A percentile compares a stretch with the other conserved stretches of the same genome.
Conservation (phyloP, 2,329 filamentous ascomycete genomes). For the Uncinocarpus reesii region DNA sequence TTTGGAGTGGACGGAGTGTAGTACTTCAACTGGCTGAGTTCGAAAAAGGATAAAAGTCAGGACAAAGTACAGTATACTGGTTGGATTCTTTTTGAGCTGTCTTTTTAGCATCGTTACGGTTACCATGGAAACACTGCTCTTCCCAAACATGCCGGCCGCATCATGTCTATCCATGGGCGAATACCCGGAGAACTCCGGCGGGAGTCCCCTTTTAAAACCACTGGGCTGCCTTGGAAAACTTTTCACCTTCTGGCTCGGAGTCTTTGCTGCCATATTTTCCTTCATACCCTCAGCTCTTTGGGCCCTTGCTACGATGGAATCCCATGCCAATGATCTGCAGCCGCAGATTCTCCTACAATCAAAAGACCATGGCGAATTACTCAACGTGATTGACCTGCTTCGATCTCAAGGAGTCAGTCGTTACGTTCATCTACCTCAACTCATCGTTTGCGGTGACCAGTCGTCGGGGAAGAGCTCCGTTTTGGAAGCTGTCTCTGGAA, state of each 20-base stretch:
- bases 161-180: no score
- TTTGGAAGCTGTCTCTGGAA: conserved; percentile 24
- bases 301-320: neutral
- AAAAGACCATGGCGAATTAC: conserved; percentile 38
- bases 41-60: no score
- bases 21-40: no score
- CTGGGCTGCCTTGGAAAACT: no score
- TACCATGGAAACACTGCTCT: no score
- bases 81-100: no score
- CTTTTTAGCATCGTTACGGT: no score
- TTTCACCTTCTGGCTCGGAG: neutral
- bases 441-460: conserved; percentile 27
- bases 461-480: conserved; percentile 27
- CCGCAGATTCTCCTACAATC: conserved; percentile 16
- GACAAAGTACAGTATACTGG: no score
- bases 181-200: no score
- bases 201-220: no score
- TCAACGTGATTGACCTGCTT: conserved; percentile 46
- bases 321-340: neutral
- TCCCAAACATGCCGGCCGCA: no score
- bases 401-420: conserved; percentile 41
- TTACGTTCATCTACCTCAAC: conserved; percentile 30
- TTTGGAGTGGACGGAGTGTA: neutral
- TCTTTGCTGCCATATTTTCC: no score
- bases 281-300: neutral